Evolutionary conservation across 2,329 filamentous ascomycete species (phyloP), one percentile per base, ranked within the genome.

Genomic region (Lasiodiplodia gonubiensis): DNA sequence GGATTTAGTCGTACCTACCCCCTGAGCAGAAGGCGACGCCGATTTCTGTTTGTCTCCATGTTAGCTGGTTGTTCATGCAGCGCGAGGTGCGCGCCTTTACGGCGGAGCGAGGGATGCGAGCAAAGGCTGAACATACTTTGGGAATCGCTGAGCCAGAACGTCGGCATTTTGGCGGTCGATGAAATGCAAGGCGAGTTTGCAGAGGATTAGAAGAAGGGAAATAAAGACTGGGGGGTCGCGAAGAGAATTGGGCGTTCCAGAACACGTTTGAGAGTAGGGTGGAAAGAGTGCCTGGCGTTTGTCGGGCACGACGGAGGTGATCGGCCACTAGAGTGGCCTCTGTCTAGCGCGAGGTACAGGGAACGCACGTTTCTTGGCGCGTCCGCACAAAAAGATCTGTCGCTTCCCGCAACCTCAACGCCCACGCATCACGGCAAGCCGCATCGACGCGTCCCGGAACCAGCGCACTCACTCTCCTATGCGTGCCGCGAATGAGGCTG

Each of bases 11-110:
- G 73, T 80, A 90, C 92, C 73, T 90, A 97, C 94, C 94, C 76
- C 93, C 94, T 77, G 93, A 95, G 86, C 95, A 98, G 85, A 99
- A 99, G 78, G 94, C 92, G 70, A 97, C 94, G 74, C 95, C 95
- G 76, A 98, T 91, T 82, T 99, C 95, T 98, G 76, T 18, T 46
- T 39, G 42, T 39, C 23, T 5, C 6, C 12, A 14, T 21, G 37
- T 66, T 39, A 66, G 64, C 33, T 14, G 6, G 27, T 23, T 12
- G 30, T 59, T 30, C 46, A 37, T 37, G 27, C 11, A 12, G 27
- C 10, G 3, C 7, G 27, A 21, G 21, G 6, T 23, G 53, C 53
- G 53, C 27, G 23, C 33, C n/a, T 14, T 35, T 4, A 30, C 59
- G 59, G 30, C 42, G 59, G 27, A 37, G 59, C 27, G 59, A 63